Percentiles rank a stretch among this genome's conserved stretches.
These are phyloP conservation scores for Lactarius akahatsu DNA, from an alignment of 768 basidiomycete genomes.

Conservation along the genomic window DNA sequence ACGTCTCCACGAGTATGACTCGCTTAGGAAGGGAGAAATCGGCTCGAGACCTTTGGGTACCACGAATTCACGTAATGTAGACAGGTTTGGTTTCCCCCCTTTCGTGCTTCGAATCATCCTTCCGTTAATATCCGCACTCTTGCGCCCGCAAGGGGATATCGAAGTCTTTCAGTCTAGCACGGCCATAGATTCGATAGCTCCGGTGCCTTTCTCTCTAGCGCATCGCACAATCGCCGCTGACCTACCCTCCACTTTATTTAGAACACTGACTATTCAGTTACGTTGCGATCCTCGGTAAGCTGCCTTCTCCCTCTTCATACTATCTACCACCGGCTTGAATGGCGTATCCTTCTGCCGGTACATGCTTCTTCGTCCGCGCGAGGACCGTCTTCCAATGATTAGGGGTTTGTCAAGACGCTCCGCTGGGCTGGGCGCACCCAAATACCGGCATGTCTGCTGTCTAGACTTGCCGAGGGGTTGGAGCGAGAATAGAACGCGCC, in stretches of 20 bases:
- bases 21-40: not conserved
- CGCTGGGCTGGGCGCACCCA: not conserved
- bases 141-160: slow-evolving; percentile 14
- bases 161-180: not conserved
- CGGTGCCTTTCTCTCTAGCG: slow-evolving; percentile 2
- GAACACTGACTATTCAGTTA: not conserved
- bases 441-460: slow-evolving; percentile 11
- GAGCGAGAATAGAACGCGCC: not conserved
- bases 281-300: not conserved
- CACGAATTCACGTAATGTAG: slow-evolving; percentile 19
- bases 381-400: not conserved
- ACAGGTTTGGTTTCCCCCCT: not conserved
- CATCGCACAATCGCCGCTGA: slow-evolving; percentile 7
- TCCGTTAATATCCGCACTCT: slow-evolving; percentile 13
- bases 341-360: not conserved
- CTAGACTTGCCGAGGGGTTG: not conserved
- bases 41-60: slow-evolving; percentile 8
- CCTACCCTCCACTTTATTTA: not conserved
- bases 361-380: not conserved
- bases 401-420: slow-evolving; percentile 9
- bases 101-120: slow-evolving; percentile 1
- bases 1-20: slow-evolving; percentile 9
- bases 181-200: slow-evolving; percentile 1
- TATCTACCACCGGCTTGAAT: not conserved
- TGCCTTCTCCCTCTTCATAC: not conserved